phyloP scores from a whole-genome alignment of 805 yeast species.

The Yarrowia sp. region DNA sequence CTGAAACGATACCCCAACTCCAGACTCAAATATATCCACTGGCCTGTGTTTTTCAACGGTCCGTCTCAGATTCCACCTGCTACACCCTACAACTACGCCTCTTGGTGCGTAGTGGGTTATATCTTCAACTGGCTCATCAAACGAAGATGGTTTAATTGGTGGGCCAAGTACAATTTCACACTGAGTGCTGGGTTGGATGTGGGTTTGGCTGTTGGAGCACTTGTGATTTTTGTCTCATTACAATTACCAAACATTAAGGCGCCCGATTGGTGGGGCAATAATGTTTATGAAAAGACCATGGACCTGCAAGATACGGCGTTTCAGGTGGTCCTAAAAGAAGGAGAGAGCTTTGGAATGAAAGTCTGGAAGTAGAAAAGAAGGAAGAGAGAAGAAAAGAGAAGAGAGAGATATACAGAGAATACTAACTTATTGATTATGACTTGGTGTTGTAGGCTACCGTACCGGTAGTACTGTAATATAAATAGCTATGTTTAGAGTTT shows the following conservation, averaged over 20 bases:
- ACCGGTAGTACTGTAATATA: no score
- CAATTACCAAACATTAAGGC: constrained; percentile 44
- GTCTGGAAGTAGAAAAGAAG: neutral
- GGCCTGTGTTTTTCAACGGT: constrained; percentile 64
- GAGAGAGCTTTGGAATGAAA: constrained; percentile 16
- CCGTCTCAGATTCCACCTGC: constrained; percentile 72
- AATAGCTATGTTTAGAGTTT: no score
- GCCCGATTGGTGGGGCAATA: constrained; percentile 68
- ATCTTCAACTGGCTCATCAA: constrained; percentile 58
- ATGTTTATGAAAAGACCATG: constrained; percentile 11
- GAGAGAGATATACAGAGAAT: neutral
- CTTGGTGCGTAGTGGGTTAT: constrained; percentile 55
- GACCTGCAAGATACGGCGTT: neutral
- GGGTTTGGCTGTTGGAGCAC: constrained; percentile 62
- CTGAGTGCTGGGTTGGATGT: constrained; percentile 65
- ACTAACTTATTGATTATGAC: neutral
- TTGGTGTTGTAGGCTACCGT: no score
- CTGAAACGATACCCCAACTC: constrained; percentile 44
- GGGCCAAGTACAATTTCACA: constrained; percentile 73
- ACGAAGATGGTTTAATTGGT: constrained; percentile 60
- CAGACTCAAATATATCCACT: constrained; percentile 51
- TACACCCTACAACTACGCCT: constrained; percentile 63
- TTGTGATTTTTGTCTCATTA: constrained; percentile 55
- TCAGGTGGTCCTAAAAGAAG: neutral
- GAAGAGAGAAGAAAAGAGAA: neutral